Evolutionary conservation across 2,329 filamentous ascomycete species (phyloP), one percentile per base, ranked within the genome.

Genomic region (Aspergillus hortae): DNA sequence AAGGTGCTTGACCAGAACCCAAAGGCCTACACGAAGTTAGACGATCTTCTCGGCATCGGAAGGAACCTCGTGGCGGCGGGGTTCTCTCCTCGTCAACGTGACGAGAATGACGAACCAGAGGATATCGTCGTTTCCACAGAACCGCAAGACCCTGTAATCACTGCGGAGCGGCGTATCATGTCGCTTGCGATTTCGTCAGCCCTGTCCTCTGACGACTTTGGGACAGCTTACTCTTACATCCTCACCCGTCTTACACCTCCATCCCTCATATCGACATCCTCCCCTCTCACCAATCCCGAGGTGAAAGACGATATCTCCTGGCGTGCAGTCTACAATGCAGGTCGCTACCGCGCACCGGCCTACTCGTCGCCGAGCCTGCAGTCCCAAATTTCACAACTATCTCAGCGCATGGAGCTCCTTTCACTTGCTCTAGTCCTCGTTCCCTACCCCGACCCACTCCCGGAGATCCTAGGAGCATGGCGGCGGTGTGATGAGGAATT

Each of bases 191-290:
- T 77, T 47, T 70, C 70, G 35, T 74, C 74, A 3, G 74, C 75
- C n/a, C 64, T 77, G 4, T 56, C 63, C 42, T 66, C 69, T 25
- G 62, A 75, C 56, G 74, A 77, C 54, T 77, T 77, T 50, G 82
- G 84, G 56, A 87, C 84, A 1, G 84, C 84, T 6, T 86, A 87
- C 66, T 85, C 83, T 5, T 86, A 86, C 64, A 81, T 86, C 45
- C 76, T 85, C 48, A 86, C 82, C 43, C 77, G 82, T 42, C 73
- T 87, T 9, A 67, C 72, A 11, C 68, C 67, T 17, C 60, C 64
- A 46, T 67, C 71, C 25, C 60, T 62, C 65, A 59, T 68, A 46
- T 57, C 67, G 42, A 66, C 55, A 17, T 57, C 67, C 27, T 56
- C 68, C 4, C 53, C 61, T 30, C 51, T 59, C 48, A 58, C 60